Percentiles rank a stretch among this genome's conserved stretches.
Evolutionary conservation across 2,329 filamentous ascomycete genomes (phyloP).

Genomic region (Aspergillus novofumigatus): DNA sequence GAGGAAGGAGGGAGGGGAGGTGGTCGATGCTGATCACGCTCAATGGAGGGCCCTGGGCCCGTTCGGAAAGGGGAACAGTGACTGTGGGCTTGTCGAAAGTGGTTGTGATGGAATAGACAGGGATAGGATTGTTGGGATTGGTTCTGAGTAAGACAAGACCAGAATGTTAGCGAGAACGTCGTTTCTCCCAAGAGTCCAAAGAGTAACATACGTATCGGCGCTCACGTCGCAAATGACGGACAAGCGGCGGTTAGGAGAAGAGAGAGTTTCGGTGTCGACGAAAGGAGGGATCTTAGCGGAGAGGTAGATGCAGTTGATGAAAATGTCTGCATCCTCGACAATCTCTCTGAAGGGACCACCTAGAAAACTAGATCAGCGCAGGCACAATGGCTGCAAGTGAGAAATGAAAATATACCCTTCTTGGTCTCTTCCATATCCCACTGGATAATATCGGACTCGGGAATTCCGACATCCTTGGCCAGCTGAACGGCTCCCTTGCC

Average conservation of each 20-base stretch:
- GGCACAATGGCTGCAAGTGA: not conserved
- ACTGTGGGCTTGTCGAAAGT: conserved; percentile 88
- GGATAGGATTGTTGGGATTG: conserved; percentile 51
- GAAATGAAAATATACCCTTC: conserved; percentile 42
- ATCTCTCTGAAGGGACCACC: conserved; percentile 76
- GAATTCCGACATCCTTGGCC: conserved; percentile 68
- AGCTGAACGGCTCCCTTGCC: conserved; percentile 80
- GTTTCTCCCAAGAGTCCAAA: not conserved
- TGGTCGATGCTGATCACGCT: conserved; percentile 87
- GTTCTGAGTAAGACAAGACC: conserved; percentile 27
- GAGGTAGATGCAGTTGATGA: conserved; percentile 89
- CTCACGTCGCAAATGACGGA: conserved; percentile 75
- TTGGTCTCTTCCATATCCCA: conserved; percentile 80
- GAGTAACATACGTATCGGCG: conserved; percentile 42
- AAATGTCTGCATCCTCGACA: conserved; percentile 62
- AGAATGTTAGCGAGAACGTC: not conserved
- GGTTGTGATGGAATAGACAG: conserved; percentile 78
- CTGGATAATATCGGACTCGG: conserved; percentile 63
- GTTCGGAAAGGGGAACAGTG: conserved; percentile 53
- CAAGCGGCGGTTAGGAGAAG: conserved; percentile 65
- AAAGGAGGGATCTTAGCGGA: conserved; percentile 75
- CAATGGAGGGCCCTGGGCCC: conserved; percentile 56
- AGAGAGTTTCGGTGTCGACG: conserved; percentile 66
- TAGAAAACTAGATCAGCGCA: conserved; percentile 26
- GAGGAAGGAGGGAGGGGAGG: conserved; percentile 74